These are phyloP conservation scores for Aspergillus floridensis DNA, from an alignment of 2,329 filamentous ascomycete species.

Conservation along the genomic window DNA sequence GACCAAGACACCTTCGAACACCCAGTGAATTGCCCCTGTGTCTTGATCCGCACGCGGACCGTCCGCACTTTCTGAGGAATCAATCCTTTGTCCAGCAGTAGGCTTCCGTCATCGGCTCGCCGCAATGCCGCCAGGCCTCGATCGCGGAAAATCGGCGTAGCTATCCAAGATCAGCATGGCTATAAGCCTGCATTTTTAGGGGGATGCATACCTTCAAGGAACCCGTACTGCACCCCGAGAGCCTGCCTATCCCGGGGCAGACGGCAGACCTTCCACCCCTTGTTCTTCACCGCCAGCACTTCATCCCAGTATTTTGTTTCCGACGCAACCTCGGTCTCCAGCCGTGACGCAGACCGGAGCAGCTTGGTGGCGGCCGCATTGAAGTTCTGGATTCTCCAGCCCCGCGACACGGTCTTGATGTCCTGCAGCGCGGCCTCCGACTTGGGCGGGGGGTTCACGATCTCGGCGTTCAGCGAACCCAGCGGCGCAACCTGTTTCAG, in stretches of 20 bases:
- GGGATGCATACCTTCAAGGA: slow-evolving; percentile 63
- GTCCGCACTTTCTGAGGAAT: slow-evolving; percentile 53
- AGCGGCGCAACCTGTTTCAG: slow-evolving; percentile 70
- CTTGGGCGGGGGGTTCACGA: slow-evolving; percentile 60
- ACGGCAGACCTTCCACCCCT: slow-evolving; percentile 81
- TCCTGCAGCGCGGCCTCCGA: slow-evolving; percentile 57
- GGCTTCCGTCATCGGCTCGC: slow-evolving; percentile 69
- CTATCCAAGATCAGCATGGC: slow-evolving; percentile 29
- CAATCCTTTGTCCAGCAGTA: slow-evolving; percentile 67
- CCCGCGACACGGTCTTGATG: slow-evolving; percentile 54
- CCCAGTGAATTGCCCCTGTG: slow-evolving; percentile 59
- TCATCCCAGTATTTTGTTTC: slow-evolving; percentile 90
- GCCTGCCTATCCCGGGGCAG: slow-evolving; percentile 70
- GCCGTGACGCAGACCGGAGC: slow-evolving; percentile 65
- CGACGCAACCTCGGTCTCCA: slow-evolving; percentile 72
- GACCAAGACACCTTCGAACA: slow-evolving; percentile 37
- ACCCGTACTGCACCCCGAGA: slow-evolving; percentile 85
- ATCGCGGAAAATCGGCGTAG: slow-evolving; percentile 58
- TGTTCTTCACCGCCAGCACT: slow-evolving; percentile 73
- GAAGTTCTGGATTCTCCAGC: slow-evolving; percentile 77
- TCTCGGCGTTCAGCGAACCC: slow-evolving; percentile 69
- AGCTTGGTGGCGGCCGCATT: slow-evolving; percentile 72
- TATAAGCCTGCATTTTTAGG: neutral
- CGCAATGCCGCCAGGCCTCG: slow-evolving; percentile 79
- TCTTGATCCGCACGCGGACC: slow-evolving; percentile 66